Conservation (phyloP, 148 eudicot species). For the Rhododendron molle region DNA sequence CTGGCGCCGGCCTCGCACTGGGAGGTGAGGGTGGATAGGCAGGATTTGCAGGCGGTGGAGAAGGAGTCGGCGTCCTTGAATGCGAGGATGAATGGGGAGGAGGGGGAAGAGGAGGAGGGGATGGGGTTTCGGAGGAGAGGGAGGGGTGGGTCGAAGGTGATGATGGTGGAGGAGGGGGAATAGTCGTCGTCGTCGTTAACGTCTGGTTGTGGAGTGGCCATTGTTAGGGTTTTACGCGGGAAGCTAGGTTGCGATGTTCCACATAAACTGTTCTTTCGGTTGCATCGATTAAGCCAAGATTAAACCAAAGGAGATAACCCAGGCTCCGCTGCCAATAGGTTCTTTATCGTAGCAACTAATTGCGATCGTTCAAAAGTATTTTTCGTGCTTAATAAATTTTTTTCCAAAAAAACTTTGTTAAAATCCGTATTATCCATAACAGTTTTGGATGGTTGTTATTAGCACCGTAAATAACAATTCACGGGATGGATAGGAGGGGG, state of each 20-base stretch:
- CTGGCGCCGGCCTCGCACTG: constrained; percentile 11
- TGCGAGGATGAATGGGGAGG: constrained; percentile 37
- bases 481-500: no score
- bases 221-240: not conserved
- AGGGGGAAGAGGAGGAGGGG: constrained; percentile 25
- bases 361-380: rapidly evolving
- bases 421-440: no score
- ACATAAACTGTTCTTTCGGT: not conserved
- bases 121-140: constrained; percentile 61
- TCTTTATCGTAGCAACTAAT: rapidly evolving
- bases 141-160: constrained; percentile 44
- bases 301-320: no score
- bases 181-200: constrained; percentile 27
- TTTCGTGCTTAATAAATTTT: no score
- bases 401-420: no score
- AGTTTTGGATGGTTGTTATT: no score
- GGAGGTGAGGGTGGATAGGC: constrained; percentile 38
- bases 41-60: constrained; percentile 33
- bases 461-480: no score
- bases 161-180: constrained; percentile 49
- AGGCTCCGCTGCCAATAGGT: no score
- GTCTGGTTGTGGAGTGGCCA: constrained; percentile 10
- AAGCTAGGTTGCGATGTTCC: no score
- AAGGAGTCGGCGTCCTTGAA: constrained; percentile 46
- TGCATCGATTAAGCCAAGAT: no score